Conservation (phyloP, 2,329 filamentous ascomycete species). For the Fusarium mexicanum region DNA sequence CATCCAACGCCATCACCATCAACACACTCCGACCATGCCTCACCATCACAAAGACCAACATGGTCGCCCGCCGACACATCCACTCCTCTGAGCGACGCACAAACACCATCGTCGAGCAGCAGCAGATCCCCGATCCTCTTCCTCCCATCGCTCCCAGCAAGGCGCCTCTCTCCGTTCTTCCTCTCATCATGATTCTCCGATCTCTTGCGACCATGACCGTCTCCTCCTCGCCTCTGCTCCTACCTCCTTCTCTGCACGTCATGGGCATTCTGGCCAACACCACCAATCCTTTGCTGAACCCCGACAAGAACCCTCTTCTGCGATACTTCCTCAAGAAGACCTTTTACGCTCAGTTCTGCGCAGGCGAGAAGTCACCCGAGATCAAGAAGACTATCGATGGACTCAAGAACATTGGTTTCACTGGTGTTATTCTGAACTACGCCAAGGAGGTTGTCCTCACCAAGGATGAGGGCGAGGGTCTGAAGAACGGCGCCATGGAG, state of each 20-base stretch:
- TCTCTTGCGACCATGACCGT: conserved; percentile 75
- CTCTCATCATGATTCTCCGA: conserved; percentile 72
- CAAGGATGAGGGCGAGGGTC: conserved; percentile 59
- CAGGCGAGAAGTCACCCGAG: conserved; percentile 77
- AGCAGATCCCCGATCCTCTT: conserved; percentile 46
- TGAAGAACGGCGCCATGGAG: conserved; percentile 58
- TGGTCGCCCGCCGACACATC: conserved; percentile 43
- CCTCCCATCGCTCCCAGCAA: conserved; percentile 42
- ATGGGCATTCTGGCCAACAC: conserved; percentile 78
- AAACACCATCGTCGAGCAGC: conserved; percentile 47
- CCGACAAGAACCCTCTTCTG: conserved; percentile 79
- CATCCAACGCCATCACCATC: conserved; percentile 30
- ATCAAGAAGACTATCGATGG: conserved; percentile 71
- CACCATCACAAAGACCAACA: conserved; percentile 26
- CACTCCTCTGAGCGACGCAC: conserved; percentile 52
- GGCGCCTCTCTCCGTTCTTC: conserved; percentile 71
- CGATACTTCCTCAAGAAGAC: conserved; percentile 78
- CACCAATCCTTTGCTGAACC: conserved; percentile 71
- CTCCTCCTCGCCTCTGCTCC: conserved; percentile 75
- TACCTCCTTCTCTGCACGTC: conserved; percentile 73
- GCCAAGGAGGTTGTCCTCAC: conserved; percentile 81
- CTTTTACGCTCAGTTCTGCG: conserved; percentile 92
- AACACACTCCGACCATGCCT: conserved; percentile 35
- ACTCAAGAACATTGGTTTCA: conserved; percentile 80
- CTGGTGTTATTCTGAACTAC: conserved; percentile 85